A percentile compares a stretch with the other conserved stretches of the same genome.
Conservation (phyloP, 177 flowering plant species). For the Vitis hybrid region DNA sequence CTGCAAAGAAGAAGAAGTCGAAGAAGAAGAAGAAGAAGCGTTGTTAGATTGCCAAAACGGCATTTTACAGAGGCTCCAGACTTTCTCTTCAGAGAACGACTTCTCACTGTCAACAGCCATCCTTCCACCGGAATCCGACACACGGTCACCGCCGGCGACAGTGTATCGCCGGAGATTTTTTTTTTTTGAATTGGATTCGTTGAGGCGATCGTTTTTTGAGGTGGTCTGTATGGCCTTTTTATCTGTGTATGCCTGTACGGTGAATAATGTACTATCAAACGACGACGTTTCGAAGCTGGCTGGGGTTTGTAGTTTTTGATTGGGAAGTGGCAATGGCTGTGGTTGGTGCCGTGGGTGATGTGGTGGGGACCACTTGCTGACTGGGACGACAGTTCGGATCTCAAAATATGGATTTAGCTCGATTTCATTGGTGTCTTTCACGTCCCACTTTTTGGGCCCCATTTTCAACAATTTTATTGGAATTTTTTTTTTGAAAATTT, state of each 20-base stretch:
- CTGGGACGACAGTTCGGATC: neutral
- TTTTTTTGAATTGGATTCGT: constrained; percentile 1
- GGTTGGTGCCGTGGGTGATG: neutral
- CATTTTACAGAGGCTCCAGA: constrained; percentile 30
- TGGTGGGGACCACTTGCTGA: neutral
- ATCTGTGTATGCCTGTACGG: neutral
- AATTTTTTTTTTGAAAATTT: too few species aligned
- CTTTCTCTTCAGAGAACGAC: constrained; percentile 23
- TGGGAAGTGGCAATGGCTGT: neutral
- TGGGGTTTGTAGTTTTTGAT: neutral
- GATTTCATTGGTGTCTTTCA: too few species aligned
- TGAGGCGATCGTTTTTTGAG: neutral
- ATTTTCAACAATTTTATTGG: too few species aligned
- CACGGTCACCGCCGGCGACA: neutral
- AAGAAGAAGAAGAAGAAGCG: constrained; percentile 16
- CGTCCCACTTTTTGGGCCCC: too few species aligned
- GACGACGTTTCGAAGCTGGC: neutral
- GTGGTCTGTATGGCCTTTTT: neutral
- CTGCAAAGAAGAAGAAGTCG: constrained; percentile 6
- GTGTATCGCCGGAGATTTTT: neutral
- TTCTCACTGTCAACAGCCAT: constrained; percentile 31
- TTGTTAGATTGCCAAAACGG: constrained; percentile 33
- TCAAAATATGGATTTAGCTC: neutral
- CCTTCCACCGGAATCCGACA: constrained; percentile 3
- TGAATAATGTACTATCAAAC: neutral